Conservation (phyloP, 345 rosid genomes). For the Citrus medica region DNA sequence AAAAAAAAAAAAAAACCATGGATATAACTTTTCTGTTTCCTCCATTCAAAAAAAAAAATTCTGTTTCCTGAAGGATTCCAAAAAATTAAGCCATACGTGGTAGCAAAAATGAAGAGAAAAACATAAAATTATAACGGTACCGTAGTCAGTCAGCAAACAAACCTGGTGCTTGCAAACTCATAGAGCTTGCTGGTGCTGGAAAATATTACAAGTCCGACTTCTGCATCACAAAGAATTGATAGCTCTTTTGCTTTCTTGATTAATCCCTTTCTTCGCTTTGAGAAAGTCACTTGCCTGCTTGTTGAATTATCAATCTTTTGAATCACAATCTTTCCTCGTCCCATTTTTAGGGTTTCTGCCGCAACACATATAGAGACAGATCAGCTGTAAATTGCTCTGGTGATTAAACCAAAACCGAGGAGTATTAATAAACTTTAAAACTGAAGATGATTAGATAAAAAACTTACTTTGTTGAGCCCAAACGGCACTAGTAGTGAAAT, state of each 20-base stretch:
- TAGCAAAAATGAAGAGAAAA: not conserved
- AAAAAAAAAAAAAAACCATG: not conserved
- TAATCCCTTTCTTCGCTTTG: conserved; percentile 46
- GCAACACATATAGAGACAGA: not conserved
- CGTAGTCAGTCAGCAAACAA: not conserved
- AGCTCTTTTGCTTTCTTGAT: conserved; percentile 45
- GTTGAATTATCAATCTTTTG: conserved; percentile 42
- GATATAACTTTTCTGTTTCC: too few relatives aligned
- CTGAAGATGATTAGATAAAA: conserved; percentile 7
- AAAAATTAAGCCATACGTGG: not conserved
- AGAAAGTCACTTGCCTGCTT: conserved; percentile 49
- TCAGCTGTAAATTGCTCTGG: not conserved
- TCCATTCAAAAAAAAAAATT: too few relatives aligned
- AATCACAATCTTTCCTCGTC: conserved; percentile 49
- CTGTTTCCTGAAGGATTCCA: not conserved
- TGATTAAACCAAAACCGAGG: not conserved
- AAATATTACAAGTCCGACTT: conserved; percentile 41
- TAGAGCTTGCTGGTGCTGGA: conserved; percentile 42
- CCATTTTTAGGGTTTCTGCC: conserved; percentile 48
- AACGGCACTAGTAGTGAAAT: not conserved
- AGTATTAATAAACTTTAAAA: not conserved
- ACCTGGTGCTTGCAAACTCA: conserved; percentile 48
- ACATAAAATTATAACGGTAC: not conserved
- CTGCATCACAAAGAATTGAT: conserved; percentile 45
- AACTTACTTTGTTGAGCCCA: conserved; percentile 25